Conservation (phyloP, 345 rosid species). For the Syzygium jambos region DNA sequence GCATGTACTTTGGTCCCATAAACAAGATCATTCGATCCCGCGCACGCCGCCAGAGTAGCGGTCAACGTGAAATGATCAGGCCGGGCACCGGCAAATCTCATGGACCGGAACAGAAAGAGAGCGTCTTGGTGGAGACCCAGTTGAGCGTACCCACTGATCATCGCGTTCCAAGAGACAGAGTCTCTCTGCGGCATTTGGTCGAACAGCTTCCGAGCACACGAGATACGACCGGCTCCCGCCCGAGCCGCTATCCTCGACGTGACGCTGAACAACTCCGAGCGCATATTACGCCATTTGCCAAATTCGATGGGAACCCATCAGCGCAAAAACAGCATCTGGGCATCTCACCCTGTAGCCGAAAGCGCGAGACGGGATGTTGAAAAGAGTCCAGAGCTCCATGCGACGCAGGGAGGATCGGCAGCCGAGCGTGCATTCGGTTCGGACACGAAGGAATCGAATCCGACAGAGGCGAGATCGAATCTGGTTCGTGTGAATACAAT, state of each 20-base stretch:
- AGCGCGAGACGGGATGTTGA: rapidly evolving
- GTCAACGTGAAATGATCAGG: constrained; percentile 67
- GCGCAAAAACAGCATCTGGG: neutral
- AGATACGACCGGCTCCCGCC: constrained; percentile 30
- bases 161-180: constrained; percentile 63
- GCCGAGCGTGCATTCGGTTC: neutral
- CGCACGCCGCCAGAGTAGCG: constrained; percentile 48
- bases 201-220: constrained; percentile 55
- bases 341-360: neutral
- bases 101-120: constrained; percentile 28
- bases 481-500: neutral
- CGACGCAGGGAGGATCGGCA: neutral
- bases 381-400: neutral
- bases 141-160: constrained; percentile 56
- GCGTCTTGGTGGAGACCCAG: constrained; percentile 48
- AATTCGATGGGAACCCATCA: neutral
- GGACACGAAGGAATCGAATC: neutral
- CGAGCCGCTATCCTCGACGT: constrained; percentile 41
- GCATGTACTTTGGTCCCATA: constrained; percentile 45
- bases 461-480: neutral
- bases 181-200: constrained; percentile 58
- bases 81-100: constrained; percentile 25
- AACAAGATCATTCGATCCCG: constrained; percentile 23
- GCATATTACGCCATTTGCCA: constrained; percentile 2
- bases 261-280: constrained; percentile 17